Evolutionary conservation across 2,329 filamentous ascomycete genomes (phyloP), one percentile per base, ranked within the genome.

Genomic region (Curvularia sp.): DNA sequence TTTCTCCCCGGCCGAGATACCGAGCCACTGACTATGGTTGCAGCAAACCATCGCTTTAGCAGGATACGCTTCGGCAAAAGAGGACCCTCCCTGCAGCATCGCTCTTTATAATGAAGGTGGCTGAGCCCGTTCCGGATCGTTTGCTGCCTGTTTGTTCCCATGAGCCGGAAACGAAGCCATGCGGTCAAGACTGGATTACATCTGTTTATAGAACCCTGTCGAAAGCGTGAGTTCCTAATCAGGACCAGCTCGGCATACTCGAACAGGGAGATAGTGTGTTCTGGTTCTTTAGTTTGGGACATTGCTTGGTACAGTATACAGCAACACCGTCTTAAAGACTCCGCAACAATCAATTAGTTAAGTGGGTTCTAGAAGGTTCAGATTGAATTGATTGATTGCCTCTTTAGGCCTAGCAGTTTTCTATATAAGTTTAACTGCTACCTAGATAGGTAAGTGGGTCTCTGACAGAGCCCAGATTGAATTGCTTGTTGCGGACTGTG

Each of bases 31-130:
- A 50, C 35, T 50, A 41, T 50, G 48, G 18, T 22, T 50, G 33
- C 48, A 50, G 48, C 48, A 50, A 50, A 50, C 48, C 48, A 50
- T 50, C 33, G 33, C 48, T 50, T 41, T 51, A 51, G 49, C 49
- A 51, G 20, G 38, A 43, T 43, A 39, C 35, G 31, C 49, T 41
- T 43, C 10, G 26, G 49, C 38, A 51, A 51, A 51, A 33, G 15
- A 51, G 13, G 26, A 39, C 26, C 26, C 13, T 51, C 31, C 26
- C 22, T 51, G 20, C 49, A 51, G 35, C 26, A 43, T 33, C 38
- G 24, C 24, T 51, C 38, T 51, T 51, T 51, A 51, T 51, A 28
- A 43, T 51, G 26, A 51, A 42, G 20, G 38, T 33, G 24, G 49
- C 42, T 43, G 26, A 51, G 49, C 49, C 49, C 24, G 33, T 51